Evolutionary conservation across 805 yeast species (phyloP), one percentile per base, ranked within the genome.

Genomic region (Grigorovia humatica): DNA sequence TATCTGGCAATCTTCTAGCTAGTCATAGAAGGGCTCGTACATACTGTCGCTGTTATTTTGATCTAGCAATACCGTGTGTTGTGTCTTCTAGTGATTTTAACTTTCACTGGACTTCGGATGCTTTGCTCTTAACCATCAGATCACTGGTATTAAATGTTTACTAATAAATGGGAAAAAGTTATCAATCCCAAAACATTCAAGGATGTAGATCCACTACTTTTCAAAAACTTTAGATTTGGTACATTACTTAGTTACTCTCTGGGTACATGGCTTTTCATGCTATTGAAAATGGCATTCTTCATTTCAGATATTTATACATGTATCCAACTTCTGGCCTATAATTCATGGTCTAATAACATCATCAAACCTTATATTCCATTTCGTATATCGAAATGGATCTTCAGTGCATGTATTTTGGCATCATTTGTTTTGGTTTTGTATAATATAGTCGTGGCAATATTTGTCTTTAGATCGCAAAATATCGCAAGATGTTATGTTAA

Each of bases 271-370:
- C 54, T 61, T 7, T 60, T 66, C 68, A 57, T 78, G 19, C 56
- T 77, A 18, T 64, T 86, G 48, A 72, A 80, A 45, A 63, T 79
- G 17, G 74, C 81, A 1, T 70, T 82, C 52, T 77, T 78, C 48
- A 86, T 74, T 1, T 76, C 85, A 2, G 96, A 88, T 69, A 74
- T 87, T 20, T 88, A 85, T 69, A 87, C 96, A 0, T 80, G 91
- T 64, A 68, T 88, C 52, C 80, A 78, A 58, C 75, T 88, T 43
- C 71, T 88, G 57, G 91, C 85, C 1, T 81, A 81, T 65, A 77
- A 83, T 60, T 71, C 77, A 50, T 84, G 91, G 90, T 74, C 82
- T 7, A 72, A 79, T 4, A 65, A 72, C 43, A 74, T 76, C 49
- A 66, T 74, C 43, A 60, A 70, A 51, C 81, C 82, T 3, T 70